A percentile compares a stretch with the other conserved stretches of the same genome.
phyloP scores from a whole-genome alignment of 2,329 filamentous ascomycete species.

The Phialophora chinensis region DNA sequence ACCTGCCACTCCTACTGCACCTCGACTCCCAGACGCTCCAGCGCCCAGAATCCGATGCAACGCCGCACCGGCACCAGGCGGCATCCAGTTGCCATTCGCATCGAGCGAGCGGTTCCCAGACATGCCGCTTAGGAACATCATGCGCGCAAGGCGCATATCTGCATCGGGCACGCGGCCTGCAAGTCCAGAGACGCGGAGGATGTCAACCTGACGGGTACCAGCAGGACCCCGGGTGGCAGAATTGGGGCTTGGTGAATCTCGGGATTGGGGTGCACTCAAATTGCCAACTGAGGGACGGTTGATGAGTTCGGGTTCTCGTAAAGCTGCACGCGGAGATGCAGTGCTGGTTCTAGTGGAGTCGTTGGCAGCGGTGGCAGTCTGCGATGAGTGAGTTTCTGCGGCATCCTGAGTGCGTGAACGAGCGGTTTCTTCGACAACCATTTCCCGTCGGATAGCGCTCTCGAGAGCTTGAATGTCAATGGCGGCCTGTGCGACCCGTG shows the following conservation, averaged over 20 bases:
- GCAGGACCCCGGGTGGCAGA: neutral
- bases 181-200: neutral
- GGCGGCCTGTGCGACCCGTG: constrained; percentile 34
- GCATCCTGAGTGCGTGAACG: constrained; percentile 3
- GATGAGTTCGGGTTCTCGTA: constrained; percentile 5
- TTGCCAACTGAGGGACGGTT: neutral
- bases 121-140: constrained; percentile 32
- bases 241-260: neutral
- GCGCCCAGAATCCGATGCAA: constrained; percentile 47
- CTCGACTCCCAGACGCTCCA: constrained; percentile 32
- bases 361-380: neutral
- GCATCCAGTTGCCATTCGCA: constrained; percentile 40
- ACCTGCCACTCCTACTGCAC: constrained; percentile 44
- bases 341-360: neutral
- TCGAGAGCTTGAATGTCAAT: constrained; percentile 32
- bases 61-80: constrained; percentile 16
- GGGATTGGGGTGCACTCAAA: neutral
- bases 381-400: constrained; percentile 3
- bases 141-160: constrained; percentile 35
- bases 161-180: constrained; percentile 29
- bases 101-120: constrained; percentile 31
- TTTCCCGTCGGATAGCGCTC: constrained; percentile 19
- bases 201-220: neutral
- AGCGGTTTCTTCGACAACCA: neutral
- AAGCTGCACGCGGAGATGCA: neutral